phyloP scores from a whole-genome alignment of 2,329 filamentous ascomycete genomes.

The Pestalotiopsis sp. region DNA sequence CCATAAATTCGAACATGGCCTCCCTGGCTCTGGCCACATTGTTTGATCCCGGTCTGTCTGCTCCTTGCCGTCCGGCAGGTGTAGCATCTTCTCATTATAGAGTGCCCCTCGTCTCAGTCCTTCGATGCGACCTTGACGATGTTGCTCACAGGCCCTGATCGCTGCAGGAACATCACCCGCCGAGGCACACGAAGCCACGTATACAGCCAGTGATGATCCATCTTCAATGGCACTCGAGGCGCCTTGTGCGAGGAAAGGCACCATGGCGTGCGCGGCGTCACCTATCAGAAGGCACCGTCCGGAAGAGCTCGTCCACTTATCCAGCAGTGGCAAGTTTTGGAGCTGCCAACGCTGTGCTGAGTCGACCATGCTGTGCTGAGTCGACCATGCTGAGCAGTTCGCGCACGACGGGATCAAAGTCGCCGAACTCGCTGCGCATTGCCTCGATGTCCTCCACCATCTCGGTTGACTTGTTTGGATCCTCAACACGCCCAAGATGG shows the following conservation, averaged over 20 bases:
- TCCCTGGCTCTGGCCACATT: not conserved
- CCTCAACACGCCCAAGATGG: not conserved
- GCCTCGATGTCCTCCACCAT: constrained; percentile 2
- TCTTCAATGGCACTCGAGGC: constrained; percentile 1
- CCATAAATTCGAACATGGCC: not conserved
- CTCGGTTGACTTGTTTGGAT: not conserved
- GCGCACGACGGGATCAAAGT: not conserved
- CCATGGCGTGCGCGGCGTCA: not conserved
- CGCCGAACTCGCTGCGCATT: not conserved
- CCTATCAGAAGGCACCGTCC: not conserved
- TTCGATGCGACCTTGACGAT: not conserved
- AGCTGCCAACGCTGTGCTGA: constrained; percentile 1
- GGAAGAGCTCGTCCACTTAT: not conserved
- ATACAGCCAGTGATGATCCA: not conserved
- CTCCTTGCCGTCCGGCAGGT: not conserved
- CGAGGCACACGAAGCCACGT: not conserved
- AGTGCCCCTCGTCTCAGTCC: not conserved
- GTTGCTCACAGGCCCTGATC: not conserved
- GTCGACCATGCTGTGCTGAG: not conserved
- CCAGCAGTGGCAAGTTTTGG: not conserved
- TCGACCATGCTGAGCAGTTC: constrained; percentile 2
- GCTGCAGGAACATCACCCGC: not conserved
- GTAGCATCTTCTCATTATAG: not conserved
- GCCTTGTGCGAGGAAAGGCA: constrained; percentile 1
- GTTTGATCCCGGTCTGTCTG: not conserved